Evolutionary conservation across 257 asterid species (phyloP), one percentile per base, ranked within the genome.

Genomic region (Solanum boliviense): DNA sequence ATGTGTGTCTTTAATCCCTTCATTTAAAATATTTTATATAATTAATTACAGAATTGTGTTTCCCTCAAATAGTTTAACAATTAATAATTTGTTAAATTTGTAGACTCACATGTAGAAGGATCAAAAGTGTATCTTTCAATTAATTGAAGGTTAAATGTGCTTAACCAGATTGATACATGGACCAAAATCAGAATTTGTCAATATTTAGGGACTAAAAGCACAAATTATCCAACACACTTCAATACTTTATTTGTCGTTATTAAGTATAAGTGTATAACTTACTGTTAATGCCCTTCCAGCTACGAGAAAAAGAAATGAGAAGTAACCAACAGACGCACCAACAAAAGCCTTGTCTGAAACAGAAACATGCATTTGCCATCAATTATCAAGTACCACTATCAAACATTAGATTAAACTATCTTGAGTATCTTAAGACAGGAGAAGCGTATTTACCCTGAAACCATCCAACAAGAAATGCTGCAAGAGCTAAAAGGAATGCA

Each of bases 281-380:
- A 97, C 99, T 84, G 99, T 94, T 87, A 97, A 94, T 86, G 99
- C 99, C 88, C 99, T 92, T 91, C 99, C 99, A 87, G 97, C 98
- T 91, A 97, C 91, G 76, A 97, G 97, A 92, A 97, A 97, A 84
- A 97, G 98, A 90, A 96, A 97, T 89, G 99, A 91, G 92, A 97
- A 97, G 94, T 97, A 97, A 90, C 99, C 99, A 89, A 97, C 99
- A 68, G 99, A 96, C 10, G 98, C 99, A n/a, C 99, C 99, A 67
- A 94, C 99, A 68, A 96, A 97, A 90, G 99, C 97, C 88, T 89
- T 95, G 86, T 89, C 99, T 97, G 96, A 78, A 89, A 85, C 48
- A 79, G 75, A 87, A 88, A 73, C 29, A 68, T 84, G 39, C 62
- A 83, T 35, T 78, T 39, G 74, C 86, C 87, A 90, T 82, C 85